Conservation (phyloP, 768 basidiomycete species). For the Leccinum rimulosum region DNA sequence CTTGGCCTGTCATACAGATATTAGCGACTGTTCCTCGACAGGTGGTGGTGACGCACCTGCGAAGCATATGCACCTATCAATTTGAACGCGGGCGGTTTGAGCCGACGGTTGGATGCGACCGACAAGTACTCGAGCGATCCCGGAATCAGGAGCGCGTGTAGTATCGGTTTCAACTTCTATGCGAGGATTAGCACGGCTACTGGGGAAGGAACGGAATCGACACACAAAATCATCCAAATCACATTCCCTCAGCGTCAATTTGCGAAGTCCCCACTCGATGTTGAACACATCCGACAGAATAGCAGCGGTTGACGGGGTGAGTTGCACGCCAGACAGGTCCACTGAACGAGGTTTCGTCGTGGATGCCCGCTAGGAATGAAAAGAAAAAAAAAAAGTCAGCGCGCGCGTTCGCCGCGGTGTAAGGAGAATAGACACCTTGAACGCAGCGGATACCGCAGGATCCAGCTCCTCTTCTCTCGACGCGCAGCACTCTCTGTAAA, state of each 20-base stretch:
- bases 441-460: conserved; percentile 59
- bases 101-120: conserved; percentile 78
- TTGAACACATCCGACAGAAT: conserved; percentile 89
- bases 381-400: conserved; percentile 23
- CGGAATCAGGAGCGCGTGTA: not conserved
- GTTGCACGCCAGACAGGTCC: not conserved
- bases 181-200: not conserved
- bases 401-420: not conserved
- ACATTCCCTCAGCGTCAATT: conserved; percentile 49
- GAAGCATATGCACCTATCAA: conserved; percentile 75
- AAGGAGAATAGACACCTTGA: conserved; percentile 51
- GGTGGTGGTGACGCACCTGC: conserved; percentile 44
- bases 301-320: conserved; percentile 43
- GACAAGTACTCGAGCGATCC: conserved; percentile 62
- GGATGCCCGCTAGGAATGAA: not conserved
- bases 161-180: not conserved
- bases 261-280: conserved; percentile 35
- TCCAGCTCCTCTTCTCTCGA: conserved; percentile 70
- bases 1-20: conserved; percentile 50
- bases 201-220: not conserved
- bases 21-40: not conserved
- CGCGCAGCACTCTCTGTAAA: conserved; percentile 83
- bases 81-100: conserved; percentile 69
- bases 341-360: not conserved
- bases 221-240: not conserved